Evolutionary conservation across 257 asterid genomes (phyloP).

Genomic region (Dorcoceras hygrometricum): DNA sequence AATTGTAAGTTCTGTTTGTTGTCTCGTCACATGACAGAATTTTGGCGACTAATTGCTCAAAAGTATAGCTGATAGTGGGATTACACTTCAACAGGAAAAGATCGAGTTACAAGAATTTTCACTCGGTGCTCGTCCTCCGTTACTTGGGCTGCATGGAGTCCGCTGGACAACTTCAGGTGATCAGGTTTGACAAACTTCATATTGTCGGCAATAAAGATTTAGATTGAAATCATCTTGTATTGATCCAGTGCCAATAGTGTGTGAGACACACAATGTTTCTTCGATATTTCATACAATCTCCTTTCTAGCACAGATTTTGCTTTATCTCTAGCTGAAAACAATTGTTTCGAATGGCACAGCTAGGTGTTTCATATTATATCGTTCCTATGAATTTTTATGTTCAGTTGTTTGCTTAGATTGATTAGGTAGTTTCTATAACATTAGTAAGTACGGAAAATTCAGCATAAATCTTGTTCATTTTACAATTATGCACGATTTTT

Average conservation of each 20-base stretch:
- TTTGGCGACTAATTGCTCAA: slow-evolving; percentile 15
- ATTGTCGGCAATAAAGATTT: not conserved
- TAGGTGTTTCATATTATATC: not conserved
- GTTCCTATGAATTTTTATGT: not conserved
- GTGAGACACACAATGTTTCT: not conserved
- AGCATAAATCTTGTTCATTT: too few relatives aligned
- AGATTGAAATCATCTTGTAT: not conserved
- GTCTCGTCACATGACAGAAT: slow-evolving; percentile 19
- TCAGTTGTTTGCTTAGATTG: not conserved
- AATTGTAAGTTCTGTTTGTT: slow-evolving; percentile 59
- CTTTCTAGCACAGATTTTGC: not conserved
- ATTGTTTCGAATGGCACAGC: not conserved
- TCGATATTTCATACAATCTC: not conserved
- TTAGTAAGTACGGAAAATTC: not conserved
- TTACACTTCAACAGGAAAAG: slow-evolving; percentile 58
- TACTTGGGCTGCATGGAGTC: slow-evolving; percentile 79
- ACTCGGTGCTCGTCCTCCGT: slow-evolving; percentile 84
- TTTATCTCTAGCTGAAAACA: not conserved
- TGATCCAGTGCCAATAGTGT: not conserved
- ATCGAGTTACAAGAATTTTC: slow-evolving; percentile 83
- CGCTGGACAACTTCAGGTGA: slow-evolving; percentile 82
- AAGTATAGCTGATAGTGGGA: slow-evolving; percentile 8
- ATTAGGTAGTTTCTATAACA: not conserved
- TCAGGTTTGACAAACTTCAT: slow-evolving; percentile 60
- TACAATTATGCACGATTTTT: not conserved